Percentiles rank a stretch among this genome's conserved stretches.
Conservation (phyloP, 164 flowering plant genomes). For the Taxillus chinensis region DNA sequence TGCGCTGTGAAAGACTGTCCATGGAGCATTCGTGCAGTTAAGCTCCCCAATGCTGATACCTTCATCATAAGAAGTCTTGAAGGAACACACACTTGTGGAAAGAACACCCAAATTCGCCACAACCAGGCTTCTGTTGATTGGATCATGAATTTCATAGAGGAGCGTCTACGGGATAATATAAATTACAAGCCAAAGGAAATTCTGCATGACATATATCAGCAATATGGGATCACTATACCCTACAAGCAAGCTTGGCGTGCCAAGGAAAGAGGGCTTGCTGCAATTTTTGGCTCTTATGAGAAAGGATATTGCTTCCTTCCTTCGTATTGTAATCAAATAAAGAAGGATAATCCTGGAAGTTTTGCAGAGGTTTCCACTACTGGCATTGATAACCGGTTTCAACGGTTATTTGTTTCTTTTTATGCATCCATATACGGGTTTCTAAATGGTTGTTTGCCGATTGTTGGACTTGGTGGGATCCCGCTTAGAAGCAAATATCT, state of each 20-base stretch:
- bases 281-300: constrained; percentile 76
- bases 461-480: constrained; percentile 53
- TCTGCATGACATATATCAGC: constrained; percentile 57
- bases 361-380: constrained; percentile 50
- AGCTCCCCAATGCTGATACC: constrained; percentile 65
- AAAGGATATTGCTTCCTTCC: constrained; percentile 78
- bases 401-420: constrained; percentile 55
- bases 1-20: constrained; percentile 88
- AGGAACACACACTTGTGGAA: constrained; percentile 76
- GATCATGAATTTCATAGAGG: constrained; percentile 69
- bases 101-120: constrained; percentile 62
- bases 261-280: constrained; percentile 67
- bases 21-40: constrained; percentile 83
- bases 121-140: constrained; percentile 90
- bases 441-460: constrained; percentile 62
- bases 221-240: constrained; percentile 73
- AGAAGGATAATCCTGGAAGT: constrained; percentile 63
- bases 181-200: constrained; percentile 91
- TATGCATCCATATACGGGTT: constrained; percentile 63
- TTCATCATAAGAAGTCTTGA: constrained; percentile 70
- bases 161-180: constrained; percentile 49
- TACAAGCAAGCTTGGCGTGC: constrained; percentile 97
- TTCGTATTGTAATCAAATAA: constrained; percentile 58
- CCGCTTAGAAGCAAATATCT: constrained; percentile 72
- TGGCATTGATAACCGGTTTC: constrained; percentile 61